A percentile compares a stretch with the other conserved stretches of the same genome.
Conservation (phyloP, 2,329 filamentous ascomycete species). For the Aplosporella prunicola region DNA sequence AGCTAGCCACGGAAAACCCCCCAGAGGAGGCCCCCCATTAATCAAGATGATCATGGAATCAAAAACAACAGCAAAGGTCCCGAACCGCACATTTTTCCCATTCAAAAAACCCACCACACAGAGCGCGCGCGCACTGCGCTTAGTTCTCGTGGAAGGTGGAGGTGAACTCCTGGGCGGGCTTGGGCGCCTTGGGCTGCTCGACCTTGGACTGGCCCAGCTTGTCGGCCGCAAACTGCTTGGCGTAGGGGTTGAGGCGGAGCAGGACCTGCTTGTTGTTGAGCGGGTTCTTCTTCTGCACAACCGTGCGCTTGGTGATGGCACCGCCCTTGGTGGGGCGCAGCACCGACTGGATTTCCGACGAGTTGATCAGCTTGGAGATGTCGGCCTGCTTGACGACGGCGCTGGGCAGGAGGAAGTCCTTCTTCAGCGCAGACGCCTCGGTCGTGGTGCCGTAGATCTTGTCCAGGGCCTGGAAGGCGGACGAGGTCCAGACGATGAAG, state of each 20-base stretch:
- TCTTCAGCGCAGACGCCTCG: slow-evolving; percentile 84
- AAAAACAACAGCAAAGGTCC: too few relatives aligned
- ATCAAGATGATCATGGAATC: too few relatives aligned
- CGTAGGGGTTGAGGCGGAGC: slow-evolving; percentile 98
- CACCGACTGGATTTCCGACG: slow-evolving; percentile 93
- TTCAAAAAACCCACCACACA: too few relatives aligned
- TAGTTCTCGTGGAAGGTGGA: slow-evolving; percentile 41
- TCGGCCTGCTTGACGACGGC: slow-evolving; percentile 92
- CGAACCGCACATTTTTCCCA: too few relatives aligned
- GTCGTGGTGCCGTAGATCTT: slow-evolving; percentile 93
- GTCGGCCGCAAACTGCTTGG: slow-evolving; percentile 78
- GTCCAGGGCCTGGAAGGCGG: slow-evolving; percentile 93
- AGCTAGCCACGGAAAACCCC: too few relatives aligned
- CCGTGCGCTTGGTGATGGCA: slow-evolving; percentile 76
- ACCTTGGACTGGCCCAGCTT: slow-evolving; percentile 66
- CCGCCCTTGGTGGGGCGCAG: slow-evolving; percentile 86
- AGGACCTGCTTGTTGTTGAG: slow-evolving; percentile 98
- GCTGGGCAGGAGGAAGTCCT: slow-evolving; percentile 94
- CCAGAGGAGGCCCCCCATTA: too few relatives aligned
- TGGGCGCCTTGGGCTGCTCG: slow-evolving; percentile 52
- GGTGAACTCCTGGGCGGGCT: slow-evolving; percentile 44
- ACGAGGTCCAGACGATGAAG: slow-evolving; percentile 98
- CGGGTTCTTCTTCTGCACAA: slow-evolving; percentile 99
- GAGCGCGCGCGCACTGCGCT: too few relatives aligned
- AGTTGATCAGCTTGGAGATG: slow-evolving; percentile 97